Evolutionary conservation across 2,329 filamentous ascomycete species (phyloP).

Genomic region (Hypocrella siamensis): DNA sequence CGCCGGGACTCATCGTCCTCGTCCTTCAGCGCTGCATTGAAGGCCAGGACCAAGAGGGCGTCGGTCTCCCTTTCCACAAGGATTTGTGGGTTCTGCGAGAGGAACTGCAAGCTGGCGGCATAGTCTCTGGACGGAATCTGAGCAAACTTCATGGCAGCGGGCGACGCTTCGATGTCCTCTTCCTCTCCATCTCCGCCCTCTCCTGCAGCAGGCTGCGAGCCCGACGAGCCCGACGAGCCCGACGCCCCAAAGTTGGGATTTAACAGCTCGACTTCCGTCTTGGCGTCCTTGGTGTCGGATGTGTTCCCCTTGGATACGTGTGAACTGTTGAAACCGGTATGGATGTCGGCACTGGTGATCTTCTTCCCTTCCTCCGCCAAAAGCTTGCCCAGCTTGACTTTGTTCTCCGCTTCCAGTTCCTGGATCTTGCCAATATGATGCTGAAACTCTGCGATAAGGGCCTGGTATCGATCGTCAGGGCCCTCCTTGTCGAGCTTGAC

Average conservation of each 20-base stretch:
- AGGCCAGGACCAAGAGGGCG: conserved; percentile 77
- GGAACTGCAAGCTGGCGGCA: conserved; percentile 55
- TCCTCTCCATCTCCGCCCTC: conserved; percentile 41
- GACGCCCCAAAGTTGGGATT: conserved; percentile 42
- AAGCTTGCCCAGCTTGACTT: conserved; percentile 59
- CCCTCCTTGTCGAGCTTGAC: conserved; percentile 65
- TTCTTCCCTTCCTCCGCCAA: conserved; percentile 76
- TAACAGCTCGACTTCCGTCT: conserved; percentile 52
- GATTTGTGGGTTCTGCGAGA: conserved; percentile 63
- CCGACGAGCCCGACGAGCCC: conserved; percentile 1
- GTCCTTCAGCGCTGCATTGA: conserved; percentile 69
- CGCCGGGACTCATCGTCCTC: conserved; percentile 64
- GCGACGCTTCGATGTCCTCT: conserved; percentile 59
- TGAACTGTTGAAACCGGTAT: conserved; percentile 82
- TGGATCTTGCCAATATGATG: conserved; percentile 65
- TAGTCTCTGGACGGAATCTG: conserved; percentile 66
- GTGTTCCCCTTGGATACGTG: conserved; percentile 50
- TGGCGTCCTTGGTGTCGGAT: conserved; percentile 28
- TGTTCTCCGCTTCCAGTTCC: conserved; percentile 60
- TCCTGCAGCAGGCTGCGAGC: no score
- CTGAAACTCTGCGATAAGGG: conserved; percentile 65
- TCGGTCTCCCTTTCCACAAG: conserved; percentile 78
- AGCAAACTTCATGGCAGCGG: conserved; percentile 66
- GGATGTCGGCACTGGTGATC: conserved; percentile 84
- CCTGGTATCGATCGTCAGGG: conserved; percentile 49